phyloP scores from a whole-genome alignment of 148 eudicot species.

The Rhododendron mucronatum region DNA sequence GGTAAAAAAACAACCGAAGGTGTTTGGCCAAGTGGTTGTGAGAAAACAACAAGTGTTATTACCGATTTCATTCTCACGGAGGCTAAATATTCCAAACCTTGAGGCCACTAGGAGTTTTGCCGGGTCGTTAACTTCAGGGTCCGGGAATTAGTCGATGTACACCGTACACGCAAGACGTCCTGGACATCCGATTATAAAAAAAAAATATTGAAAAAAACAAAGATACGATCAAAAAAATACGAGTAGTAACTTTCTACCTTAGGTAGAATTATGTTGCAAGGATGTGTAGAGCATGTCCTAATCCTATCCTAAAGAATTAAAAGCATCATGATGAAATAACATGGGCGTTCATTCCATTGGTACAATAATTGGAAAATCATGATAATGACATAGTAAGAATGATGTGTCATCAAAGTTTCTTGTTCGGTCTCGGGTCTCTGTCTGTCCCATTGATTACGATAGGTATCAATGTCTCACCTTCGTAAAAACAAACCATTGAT shows the following conservation, averaged over 20 bases:
- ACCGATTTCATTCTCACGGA: no score
- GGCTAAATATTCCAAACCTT: no score
- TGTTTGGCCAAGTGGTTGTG: no score
- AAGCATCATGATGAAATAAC: background rate
- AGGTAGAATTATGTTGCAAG: background rate
- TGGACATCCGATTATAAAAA: no score
- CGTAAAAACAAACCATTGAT: background rate
- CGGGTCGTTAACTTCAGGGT: no score
- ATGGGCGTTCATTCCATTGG: background rate
- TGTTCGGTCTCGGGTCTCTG: background rate
- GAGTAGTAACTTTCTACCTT: background rate
- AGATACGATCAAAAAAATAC: no score
- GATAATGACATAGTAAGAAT: background rate
- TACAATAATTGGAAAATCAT: background rate
- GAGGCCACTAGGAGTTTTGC: no score
- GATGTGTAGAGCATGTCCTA: background rate
- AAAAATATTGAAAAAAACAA: no score
- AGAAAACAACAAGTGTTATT: no score
- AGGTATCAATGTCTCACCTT: background rate
- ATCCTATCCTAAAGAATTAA: background rate
- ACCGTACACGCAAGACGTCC: no score
- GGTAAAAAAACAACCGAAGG: no score
- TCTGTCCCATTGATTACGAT: constrained; percentile 2
- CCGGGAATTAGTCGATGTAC: no score
- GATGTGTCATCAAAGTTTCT: background rate